phyloP scores from a whole-genome alignment of 176 grass and related monocot genomes.

The Poa pratensis region DNA sequence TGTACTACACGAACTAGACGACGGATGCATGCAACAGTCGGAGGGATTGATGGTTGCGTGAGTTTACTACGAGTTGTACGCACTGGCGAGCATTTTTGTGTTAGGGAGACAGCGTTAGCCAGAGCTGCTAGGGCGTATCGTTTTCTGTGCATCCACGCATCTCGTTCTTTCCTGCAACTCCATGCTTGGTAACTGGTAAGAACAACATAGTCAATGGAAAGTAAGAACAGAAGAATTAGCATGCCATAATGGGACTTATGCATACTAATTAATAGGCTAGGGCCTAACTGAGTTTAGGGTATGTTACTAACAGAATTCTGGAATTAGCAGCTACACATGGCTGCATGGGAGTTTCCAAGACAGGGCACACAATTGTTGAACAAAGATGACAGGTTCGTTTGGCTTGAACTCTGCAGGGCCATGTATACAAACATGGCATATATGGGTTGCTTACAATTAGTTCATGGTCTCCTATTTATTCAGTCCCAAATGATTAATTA shows the following conservation, averaged over 20 bases:
- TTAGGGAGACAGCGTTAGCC: neutral
- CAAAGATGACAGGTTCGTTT: neutral
- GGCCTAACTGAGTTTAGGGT: neutral
- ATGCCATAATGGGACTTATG: constrained; percentile 37
- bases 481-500: neutral
- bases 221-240: neutral
- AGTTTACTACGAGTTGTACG: neutral
- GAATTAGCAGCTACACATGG: neutral
- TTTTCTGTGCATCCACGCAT: constrained; percentile 37
- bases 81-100: neutral
- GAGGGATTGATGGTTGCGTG: neutral
- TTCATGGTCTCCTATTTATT: neutral
- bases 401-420: neutral
- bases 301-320: neutral
- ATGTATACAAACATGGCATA: neutral
- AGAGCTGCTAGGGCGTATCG: neutral
- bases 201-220: neutral
- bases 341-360: neutral
- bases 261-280: neutral
- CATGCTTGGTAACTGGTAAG: neutral
- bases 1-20: neutral
- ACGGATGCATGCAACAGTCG: constrained; percentile 10
- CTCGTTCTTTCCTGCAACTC: neutral
- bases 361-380: neutral
- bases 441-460: constrained; percentile 1